Conservation (phyloP, 2,329 filamentous ascomycete genomes). For the Penicillium sp. region DNA sequence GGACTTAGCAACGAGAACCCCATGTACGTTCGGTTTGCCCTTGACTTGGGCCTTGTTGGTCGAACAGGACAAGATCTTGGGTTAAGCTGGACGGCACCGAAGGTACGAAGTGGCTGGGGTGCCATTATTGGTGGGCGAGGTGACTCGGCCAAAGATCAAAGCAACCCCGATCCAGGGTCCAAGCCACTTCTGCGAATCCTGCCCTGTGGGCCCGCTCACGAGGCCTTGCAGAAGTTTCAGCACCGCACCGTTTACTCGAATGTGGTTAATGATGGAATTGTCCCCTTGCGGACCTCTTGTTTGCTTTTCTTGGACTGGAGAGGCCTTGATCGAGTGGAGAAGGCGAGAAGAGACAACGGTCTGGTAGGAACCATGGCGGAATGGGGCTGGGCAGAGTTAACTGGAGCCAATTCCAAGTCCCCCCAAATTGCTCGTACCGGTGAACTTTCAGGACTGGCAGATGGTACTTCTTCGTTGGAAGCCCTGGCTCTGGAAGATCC, state of each 20-base stretch:
- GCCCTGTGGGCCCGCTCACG: constrained; percentile 86
- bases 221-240: constrained; percentile 80
- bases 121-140: constrained; percentile 80
- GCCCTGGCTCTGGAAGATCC: constrained; percentile 3
- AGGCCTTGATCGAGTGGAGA: constrained; percentile 87
- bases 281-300: constrained; percentile 90
- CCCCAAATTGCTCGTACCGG: constrained; percentile 38
- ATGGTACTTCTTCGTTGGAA: constrained; percentile 19
- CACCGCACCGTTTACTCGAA: constrained; percentile 95
- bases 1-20: constrained; percentile 97
- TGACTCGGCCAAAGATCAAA: constrained; percentile 55
- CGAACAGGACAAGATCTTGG: constrained; percentile 93
- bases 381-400: constrained; percentile 93
- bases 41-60: constrained; percentile 96
- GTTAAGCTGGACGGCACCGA: constrained; percentile 86
- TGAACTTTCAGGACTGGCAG: constrained; percentile 23
- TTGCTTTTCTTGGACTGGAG: constrained; percentile 97
- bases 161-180: constrained; percentile 68
- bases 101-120: constrained; percentile 83
- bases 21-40: constrained; percentile 91
- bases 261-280: constrained; percentile 96
- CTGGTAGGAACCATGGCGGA: constrained; percentile 89
- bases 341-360: constrained; percentile 87
- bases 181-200: constrained; percentile 87
- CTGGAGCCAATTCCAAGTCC: constrained; percentile 62